Evolutionary conservation across 305 asterid genomes (phyloP), one percentile per base, ranked within the genome.

Genomic region (Lippia alba): DNA sequence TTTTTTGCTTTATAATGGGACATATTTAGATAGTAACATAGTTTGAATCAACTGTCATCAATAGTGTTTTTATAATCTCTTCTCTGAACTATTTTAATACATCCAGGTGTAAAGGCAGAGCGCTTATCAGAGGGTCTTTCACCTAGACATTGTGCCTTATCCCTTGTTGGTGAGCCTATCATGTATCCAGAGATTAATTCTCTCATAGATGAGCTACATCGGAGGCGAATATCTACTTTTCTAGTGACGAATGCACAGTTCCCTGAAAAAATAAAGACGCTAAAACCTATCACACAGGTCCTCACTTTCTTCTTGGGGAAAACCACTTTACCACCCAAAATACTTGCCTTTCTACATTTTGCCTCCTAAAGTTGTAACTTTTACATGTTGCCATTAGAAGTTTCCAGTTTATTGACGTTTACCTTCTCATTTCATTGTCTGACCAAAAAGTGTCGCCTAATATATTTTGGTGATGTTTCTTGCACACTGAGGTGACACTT

Each of bases 121-220:
- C 95, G 86, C 19, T 81, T 94, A 64, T 24, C 87, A 4, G 99
- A 91, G 84, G 97, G 99, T 70, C 95, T 94, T 75, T 82, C 89
- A 58, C 97, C 97, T 36, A 84, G 96, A 78, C 97, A 91, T 69
- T 86, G 99, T 79, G 99, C 97, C 66, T 79, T 90, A 84, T 94
- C 99, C 49, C 97, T 91, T 78, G 97, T 91, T 69, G 97, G 99
- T 59, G 99, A 94, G 77, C 97, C 99, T 67, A 94, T 94, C 78
- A 90, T 94, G 99, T 91, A 94, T 75, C 99, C 97, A 3, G 97
- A 91, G 83, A 94, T 94, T 61, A 94, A 94, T 62, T 20, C 94
- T 67, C 94, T 94, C 30, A 74, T 94, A 36, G 95, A 89, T 53
- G 97, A 94, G 86, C 87, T 94, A 69, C 97, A 91, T 66, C 73